phyloP scores from a whole-genome alignment of 164 flowering plant genomes.

The Vitis labrusca region DNA sequence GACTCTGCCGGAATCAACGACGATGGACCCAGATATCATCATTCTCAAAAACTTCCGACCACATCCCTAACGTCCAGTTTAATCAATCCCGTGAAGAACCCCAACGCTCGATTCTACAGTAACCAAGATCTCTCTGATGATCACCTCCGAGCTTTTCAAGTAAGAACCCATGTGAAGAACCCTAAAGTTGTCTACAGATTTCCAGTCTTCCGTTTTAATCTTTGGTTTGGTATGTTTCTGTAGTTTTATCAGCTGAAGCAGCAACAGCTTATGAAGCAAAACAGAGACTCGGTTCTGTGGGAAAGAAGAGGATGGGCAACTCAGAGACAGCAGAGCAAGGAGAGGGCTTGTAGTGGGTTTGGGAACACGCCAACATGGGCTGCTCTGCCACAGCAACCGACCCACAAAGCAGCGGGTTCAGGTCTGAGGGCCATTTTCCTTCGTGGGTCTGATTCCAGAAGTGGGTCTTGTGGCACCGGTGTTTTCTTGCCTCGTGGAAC shows the following conservation, averaged over 20 bases:
- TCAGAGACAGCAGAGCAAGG: conserved; percentile 3
- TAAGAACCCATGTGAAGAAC: conserved; percentile 4
- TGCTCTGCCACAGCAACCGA: conserved; percentile 7
- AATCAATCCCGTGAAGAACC: too few relatives aligned
- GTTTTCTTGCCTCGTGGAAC: conserved; percentile 63
- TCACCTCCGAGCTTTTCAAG: conserved; percentile 21
- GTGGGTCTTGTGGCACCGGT: conserved; percentile 56
- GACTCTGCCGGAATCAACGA: background rate
- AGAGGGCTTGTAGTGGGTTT: background rate
- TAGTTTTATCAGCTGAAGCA: conserved; percentile 21
- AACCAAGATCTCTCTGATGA: conserved; percentile 15
- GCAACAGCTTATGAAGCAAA: conserved; percentile 15
- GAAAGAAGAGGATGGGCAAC: conserved; percentile 3
- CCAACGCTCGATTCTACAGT: too few relatives aligned
- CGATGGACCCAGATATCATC: too few relatives aligned
- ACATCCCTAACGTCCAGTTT: too few relatives aligned
- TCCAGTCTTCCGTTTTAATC: background rate
- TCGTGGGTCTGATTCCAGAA: conserved; percentile 36
- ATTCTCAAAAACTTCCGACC: too few relatives aligned
- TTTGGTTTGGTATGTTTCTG: background rate
- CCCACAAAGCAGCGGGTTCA: conserved; percentile 26
- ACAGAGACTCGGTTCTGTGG: background rate
- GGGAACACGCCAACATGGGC: conserved; percentile 2
- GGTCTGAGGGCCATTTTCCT: conserved; percentile 62
- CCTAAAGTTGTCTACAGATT: too few relatives aligned